Percentiles rank a stretch among this genome's conserved stretches.
Evolutionary conservation across 257 asterid species (phyloP).

Genomic region (Solanum etuberosum): DNA sequence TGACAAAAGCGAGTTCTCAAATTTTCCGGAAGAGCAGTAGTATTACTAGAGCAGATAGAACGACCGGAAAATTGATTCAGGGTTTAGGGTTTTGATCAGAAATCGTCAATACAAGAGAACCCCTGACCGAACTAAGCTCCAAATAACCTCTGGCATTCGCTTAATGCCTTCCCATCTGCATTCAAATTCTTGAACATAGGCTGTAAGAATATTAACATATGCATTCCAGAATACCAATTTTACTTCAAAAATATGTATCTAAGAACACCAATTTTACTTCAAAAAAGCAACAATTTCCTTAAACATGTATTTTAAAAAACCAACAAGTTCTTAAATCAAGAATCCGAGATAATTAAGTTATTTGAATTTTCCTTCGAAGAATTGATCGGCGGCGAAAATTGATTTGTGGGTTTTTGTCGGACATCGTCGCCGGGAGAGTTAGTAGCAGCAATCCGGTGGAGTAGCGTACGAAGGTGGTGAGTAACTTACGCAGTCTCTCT

Average conservation of each 20-base stretch:
- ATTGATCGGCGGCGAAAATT: constrained; percentile 3
- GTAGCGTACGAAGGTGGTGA: too few relatives aligned
- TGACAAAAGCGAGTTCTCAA: neutral
- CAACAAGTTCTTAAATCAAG: neutral
- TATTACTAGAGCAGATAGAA: neutral
- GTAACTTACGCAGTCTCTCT: too few relatives aligned
- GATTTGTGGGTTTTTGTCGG: neutral
- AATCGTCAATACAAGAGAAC: neutral
- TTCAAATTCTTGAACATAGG: neutral
- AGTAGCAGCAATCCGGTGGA: neutral
- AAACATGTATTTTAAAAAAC: neutral
- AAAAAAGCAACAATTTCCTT: too few relatives aligned
- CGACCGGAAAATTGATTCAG: neutral
- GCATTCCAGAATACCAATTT: neutral
- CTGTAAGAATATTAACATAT: too few relatives aligned
- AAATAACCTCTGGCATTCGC: neutral
- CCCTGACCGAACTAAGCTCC: neutral
- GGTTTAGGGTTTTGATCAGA: neutral
- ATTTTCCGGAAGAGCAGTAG: neutral
- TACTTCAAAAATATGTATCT: too few relatives aligned
- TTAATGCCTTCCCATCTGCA: neutral
- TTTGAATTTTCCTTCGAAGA: neutral
- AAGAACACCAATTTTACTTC: too few relatives aligned
- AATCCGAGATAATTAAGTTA: neutral
- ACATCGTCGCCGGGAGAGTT: neutral